Base-by-base conservation (phyloP, 441 rosid genomes). In the Eutrema salsugineum region DNA sequence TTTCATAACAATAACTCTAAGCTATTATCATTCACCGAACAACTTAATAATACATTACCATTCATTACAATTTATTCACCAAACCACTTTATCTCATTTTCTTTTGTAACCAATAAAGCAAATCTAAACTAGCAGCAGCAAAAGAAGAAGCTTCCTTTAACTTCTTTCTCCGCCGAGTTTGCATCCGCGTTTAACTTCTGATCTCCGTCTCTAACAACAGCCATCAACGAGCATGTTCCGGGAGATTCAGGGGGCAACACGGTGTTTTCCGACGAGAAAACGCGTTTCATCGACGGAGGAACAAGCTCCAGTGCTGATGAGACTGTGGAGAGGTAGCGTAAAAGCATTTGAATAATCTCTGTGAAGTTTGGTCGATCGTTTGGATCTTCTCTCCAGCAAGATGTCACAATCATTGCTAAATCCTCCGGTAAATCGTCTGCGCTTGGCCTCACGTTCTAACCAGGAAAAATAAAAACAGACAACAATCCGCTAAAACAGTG, bases 361-460 rank as follows among this genome's bases (percentile, higher is more conserved):
- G 78, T 84, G 86, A 94, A 94, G 79, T 87, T 82, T 3, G 97
- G 96, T 24, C 98, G 69, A 38, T 85, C 81, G 63, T 90, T 88
- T 39, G 98, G 92, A 80, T 91, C 92, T 72, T 94, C 97, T 75
- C 83, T 85, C 98, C 98, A 94, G 64, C 98, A 94, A 44, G 95
- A 85, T 44, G 95, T 86, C 71, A 94, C 90, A 0, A 91, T 87
- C 79, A 66, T 54, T 1, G 92, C 98, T 77, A 94, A 74, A 49
- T 88, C 97, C 79, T 78, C 86, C 0, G 91, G 93, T 40, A 94
- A 87, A 68, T 83, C 64, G 2, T 88, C 92, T 0, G 90, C 88
- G 19, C 91, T 89, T 6, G 98, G 98, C 77, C 98, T 84, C 39
- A 85, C 83, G 75, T 91, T 94, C 98, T 91, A 70, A 78, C 80